Conservation (phyloP, 2,329 filamentous ascomycete genomes). For the Alternaria brassicicola region DNA sequence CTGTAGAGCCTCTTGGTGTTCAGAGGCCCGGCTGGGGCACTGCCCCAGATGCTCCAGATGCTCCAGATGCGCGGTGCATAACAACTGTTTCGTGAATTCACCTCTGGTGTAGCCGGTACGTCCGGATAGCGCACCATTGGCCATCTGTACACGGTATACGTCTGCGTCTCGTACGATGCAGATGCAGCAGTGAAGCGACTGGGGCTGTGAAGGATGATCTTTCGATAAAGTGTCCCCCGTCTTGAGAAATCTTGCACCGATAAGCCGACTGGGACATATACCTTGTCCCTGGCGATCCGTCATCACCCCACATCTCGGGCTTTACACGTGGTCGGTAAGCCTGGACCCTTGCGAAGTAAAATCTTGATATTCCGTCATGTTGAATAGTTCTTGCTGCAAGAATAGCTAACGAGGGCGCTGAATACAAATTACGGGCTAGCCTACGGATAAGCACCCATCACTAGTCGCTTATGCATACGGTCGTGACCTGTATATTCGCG, state of each 20-base stretch:
- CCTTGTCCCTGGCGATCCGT: constrained; percentile 15
- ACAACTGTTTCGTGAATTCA: background rate
- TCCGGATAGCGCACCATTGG: background rate
- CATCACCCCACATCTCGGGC: constrained; percentile 9
- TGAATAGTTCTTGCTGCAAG: background rate
- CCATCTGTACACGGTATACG: background rate
- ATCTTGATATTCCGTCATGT: constrained; percentile 19
- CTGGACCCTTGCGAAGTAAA: constrained; percentile 12
- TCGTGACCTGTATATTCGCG: constrained; percentile 11
- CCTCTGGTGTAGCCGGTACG: background rate
- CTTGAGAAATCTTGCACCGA: constrained; percentile 4
- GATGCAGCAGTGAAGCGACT: constrained; percentile 13
- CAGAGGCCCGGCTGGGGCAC: background rate
- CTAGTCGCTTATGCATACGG: constrained; percentile 2
- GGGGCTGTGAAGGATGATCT: constrained; percentile 27
- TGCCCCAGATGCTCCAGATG: constrained; percentile 5
- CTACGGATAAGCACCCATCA: background rate
- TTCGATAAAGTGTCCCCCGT: background rate
- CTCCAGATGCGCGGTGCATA: background rate
- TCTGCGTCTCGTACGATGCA: background rate
- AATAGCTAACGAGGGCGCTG: background rate
- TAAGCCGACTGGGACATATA: background rate
- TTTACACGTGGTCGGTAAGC: constrained; percentile 7
- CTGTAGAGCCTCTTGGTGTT: constrained; percentile 10
- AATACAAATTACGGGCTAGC: constrained; percentile 8